These are phyloP conservation scores for Vanrija humicola DNA, from an alignment of 1,284 basidiomycete genomes.

Conservation along the genomic window DNA sequence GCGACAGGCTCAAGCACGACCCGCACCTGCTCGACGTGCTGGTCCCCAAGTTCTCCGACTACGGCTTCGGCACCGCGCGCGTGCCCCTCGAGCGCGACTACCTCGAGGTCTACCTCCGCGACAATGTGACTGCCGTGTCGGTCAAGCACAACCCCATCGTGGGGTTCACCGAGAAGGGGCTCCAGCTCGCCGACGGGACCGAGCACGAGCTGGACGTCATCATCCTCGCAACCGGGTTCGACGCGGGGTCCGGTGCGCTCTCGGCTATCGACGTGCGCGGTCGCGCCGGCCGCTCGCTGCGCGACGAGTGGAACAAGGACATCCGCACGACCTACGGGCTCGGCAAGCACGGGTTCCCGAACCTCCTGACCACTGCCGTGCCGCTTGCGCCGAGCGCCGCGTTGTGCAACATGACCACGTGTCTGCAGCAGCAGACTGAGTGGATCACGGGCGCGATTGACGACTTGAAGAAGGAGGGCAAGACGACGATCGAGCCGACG, in stretches of 20 bases:
- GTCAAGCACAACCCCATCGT: slow-evolving; percentile 10
- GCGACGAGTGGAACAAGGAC: slow-evolving; percentile 13
- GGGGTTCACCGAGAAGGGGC: slow-evolving; percentile 7
- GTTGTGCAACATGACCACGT: slow-evolving; percentile 17
- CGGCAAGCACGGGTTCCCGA: slow-evolving; percentile 12
- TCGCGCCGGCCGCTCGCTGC: slow-evolving; percentile 2
- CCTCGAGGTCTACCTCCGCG: slow-evolving; percentile 7
- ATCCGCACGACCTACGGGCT: slow-evolving; percentile 10
- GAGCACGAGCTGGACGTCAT: slow-evolving; percentile 10
- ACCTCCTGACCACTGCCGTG: slow-evolving; percentile 13
- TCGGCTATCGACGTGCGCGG: slow-evolving; percentile 11
- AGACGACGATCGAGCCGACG: slow-evolving; percentile 6
- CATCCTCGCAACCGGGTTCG: slow-evolving; percentile 16
- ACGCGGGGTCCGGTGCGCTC: slow-evolving; percentile 8
- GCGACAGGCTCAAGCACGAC: slow-evolving; percentile 10
- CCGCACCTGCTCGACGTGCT: slow-evolving; percentile 7
- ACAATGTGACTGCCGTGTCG: slow-evolving; percentile 10
- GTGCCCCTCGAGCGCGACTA: slow-evolving; percentile 15
- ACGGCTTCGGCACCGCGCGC: slow-evolving; percentile 13
- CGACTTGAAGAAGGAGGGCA: not conserved
- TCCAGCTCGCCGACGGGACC: slow-evolving; percentile 5
- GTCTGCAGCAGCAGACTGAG: slow-evolving; percentile 15
- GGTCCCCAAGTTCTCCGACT: slow-evolving; percentile 2
- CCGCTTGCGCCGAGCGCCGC: slow-evolving; percentile 11
- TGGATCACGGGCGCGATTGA: slow-evolving; percentile 8